Base-by-base conservation (phyloP, 768 basidiomycete species). In the Russula sp. region DNA sequence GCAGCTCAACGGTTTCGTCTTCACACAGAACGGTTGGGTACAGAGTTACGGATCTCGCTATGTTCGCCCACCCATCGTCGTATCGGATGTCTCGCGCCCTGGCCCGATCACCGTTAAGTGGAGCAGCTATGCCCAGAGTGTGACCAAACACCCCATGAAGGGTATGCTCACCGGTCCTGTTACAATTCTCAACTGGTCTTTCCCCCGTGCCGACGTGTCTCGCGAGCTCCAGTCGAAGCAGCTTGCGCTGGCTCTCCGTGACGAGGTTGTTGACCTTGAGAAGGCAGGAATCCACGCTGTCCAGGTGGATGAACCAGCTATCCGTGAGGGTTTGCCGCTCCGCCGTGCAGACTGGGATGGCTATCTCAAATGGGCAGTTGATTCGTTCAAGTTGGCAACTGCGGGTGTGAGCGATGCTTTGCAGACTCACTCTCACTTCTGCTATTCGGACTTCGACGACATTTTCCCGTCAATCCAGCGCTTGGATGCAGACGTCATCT, bases 131-230 rank as follows among this genome's bases (percentile, higher is more conserved):
- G 97, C 97, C 59, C 97, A 98, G 80, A 94, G 90, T 73, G 73
- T 98, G 72, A 91, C 95, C 70, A 78, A 84, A 74, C 87, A 85
- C 75, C 97, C 95, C 70, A 94, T 99, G 93, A 99, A 99, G 87
- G 96, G 96, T 69, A 98, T 98, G 97, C 82, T 98, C 61, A 95
- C 96, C 61, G 96, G 96, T 67, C 95, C 94, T 20, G 95, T 98
- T 75, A 94, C 94, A 66, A 97, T 99, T 78, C 86, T 98, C 77
- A 98, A 98, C 84, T 99, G 97, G 97, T 98, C 97, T 39, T 99
- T 99, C 95, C 97, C 97, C 72, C 96, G 97, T 76, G 93, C 93
- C 68, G 97, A 99, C 74, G 89, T 98, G 69, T 85, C 89, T 59
- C 91, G 92, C 74, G 96, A 98, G 78, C 76, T 95, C 68, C 97